Evolutionary conservation across 2,329 filamentous ascomycete species (phyloP), one percentile per base, ranked within the genome.

Genomic region (Dactylellina drechsleri): DNA sequence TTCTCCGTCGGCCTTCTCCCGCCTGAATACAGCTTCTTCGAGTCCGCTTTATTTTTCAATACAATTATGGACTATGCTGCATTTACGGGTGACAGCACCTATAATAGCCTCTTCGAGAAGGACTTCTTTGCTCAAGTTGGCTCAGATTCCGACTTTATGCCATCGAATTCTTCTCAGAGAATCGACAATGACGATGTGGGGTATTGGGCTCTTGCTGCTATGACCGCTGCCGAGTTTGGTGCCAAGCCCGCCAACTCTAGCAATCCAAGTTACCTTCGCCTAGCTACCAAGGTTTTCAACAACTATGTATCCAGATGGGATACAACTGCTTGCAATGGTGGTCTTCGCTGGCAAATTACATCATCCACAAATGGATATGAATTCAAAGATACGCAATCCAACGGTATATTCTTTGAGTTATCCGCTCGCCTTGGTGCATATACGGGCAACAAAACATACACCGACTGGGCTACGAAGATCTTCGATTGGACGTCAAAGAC

Each of bases 321-420:
- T 80, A 85, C 83, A 0, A 83, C 84, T 0, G 82, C 83, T 45
- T 96, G 92, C 79, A 85, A 84, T 23, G 92, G 92, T 76, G 92
- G 92, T 3, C 83, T 95, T 54, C 85, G 88, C 66, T 94, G 91
- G 91, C 92, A 96, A 83, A 92, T 96, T 78, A 93, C 89, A 80
- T 82, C 86, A 0, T 87, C 86, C 78, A 93, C 95, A 80, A 88
- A 88, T 74, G 92, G 92, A 12, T 89, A 93, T 81, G 86, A 88
- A 79, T 95, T 96, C 86, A 95, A 90, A 80, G 90, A 90, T 82
- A 85, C 86, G 26, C 89, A 90, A 77, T 87, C 87, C 52, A 90
- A 90, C 82, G 88, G 88, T 8, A 88, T 87, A 81, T 90, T 90
- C 82, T 90, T 90, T 82, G 89, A 90, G 80, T 80, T 90, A 16